phyloP scores from a whole-genome alignment of 768 basidiomycete genomes.

The Symmetrospora coprosmae region DNA sequence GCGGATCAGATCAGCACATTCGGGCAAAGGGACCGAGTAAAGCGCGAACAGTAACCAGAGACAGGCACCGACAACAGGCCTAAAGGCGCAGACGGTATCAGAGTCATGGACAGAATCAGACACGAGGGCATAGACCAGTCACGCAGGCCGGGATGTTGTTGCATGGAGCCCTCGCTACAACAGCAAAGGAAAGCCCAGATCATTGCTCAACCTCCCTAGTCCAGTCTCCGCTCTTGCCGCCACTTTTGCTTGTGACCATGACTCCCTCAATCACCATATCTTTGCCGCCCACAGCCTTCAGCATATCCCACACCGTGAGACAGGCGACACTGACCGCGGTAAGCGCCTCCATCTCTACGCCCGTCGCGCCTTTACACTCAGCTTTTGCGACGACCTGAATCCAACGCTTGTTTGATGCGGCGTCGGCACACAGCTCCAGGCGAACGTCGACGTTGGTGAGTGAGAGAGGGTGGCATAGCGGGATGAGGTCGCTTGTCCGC shows the following conservation, averaged over 20 bases:
- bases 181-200: too few species aligned
- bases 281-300: constrained; percentile 74
- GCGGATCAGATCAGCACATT: too few species aligned
- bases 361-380: constrained; percentile 62
- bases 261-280: constrained; percentile 66
- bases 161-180: too few species aligned
- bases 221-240: constrained; percentile 64
- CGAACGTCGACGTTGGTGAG: constrained; percentile 57
- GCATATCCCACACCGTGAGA: constrained; percentile 83
- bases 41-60: too few species aligned
- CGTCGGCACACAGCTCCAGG: constrained; percentile 43
- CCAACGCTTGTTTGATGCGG: neutral
- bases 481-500: constrained; percentile 66
- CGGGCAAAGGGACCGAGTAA: too few species aligned
- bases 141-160: too few species aligned
- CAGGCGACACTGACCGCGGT: constrained; percentile 65
- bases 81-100: too few species aligned
- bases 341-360: constrained; percentile 86
- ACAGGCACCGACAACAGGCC: too few species aligned
- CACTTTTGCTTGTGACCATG: constrained; percentile 52
- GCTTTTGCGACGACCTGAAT: constrained; percentile 47
- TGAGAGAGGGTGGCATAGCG: constrained; percentile 70
- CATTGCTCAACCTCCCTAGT: neutral
- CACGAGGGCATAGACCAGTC: too few species aligned
- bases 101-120: too few species aligned